A percentile compares a stretch with the other conserved stretches of the same genome.
These are phyloP conservation scores for Colletotrichum cuscutae DNA, from an alignment of 2,329 filamentous ascomycete species.

Conservation along the genomic window DNA sequence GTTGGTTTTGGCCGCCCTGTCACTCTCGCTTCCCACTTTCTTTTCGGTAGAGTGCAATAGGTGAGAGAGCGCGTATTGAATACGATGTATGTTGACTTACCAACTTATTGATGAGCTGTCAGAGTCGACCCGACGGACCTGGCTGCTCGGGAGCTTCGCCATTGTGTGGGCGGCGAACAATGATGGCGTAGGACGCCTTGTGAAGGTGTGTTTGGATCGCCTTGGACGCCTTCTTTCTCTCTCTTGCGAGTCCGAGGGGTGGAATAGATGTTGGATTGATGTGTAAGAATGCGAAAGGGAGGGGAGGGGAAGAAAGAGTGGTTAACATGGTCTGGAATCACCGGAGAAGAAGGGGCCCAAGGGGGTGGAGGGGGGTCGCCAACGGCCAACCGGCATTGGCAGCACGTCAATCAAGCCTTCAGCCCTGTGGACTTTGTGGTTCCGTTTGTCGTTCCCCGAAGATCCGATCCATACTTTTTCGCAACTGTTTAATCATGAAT, in stretches of 20 bases:
- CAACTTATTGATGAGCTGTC: constrained; percentile 17
- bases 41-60: not conserved
- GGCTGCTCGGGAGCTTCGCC: constrained; percentile 25
- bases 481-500: too few relatives aligned
- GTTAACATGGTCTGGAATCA: not conserved
- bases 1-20: not conserved
- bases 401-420: not conserved
- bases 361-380: too few relatives aligned
- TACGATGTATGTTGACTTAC: not conserved
- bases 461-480: too few relatives aligned
- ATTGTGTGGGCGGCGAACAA: constrained; percentile 11
- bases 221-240: not conserved
- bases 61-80: too few relatives aligned
- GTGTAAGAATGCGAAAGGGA: not conserved
- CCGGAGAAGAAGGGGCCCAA: not conserved
- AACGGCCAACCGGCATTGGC: too few relatives aligned
- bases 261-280: not conserved
- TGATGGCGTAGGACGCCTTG: not conserved
- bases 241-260: constrained; percentile 23
- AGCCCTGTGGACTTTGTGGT: not conserved
- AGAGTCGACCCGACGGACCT: constrained; percentile 25
- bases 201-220: not conserved
- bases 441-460: not conserved
- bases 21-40: too few relatives aligned
- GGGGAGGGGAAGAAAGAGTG: not conserved